Conservation (phyloP, 257 asterid genomes). For the Jasminum sambac region DNA sequence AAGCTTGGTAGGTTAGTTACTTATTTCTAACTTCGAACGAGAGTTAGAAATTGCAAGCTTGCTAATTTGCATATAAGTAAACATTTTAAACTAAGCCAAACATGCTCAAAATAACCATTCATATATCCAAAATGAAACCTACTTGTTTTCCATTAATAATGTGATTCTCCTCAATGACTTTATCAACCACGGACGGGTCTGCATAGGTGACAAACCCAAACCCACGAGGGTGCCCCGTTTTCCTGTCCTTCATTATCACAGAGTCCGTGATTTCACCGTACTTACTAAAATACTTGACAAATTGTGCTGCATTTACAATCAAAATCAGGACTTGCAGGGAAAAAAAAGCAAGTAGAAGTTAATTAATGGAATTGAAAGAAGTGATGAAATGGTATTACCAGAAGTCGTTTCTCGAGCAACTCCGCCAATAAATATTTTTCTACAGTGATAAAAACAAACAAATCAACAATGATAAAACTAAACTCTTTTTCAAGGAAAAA, state of each 20-base stretch:
- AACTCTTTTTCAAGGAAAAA: neutral
- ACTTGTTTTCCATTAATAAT: constrained; percentile 60
- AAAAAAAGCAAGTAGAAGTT: neutral
- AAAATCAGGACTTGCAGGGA: constrained; percentile 12
- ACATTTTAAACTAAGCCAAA: neutral
- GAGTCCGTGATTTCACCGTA: constrained; percentile 66
- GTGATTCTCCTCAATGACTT: constrained; percentile 55
- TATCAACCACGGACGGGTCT: constrained; percentile 53
- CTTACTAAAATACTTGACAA: constrained; percentile 56
- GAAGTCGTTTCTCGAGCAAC: constrained; percentile 61
- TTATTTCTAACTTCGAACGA: neutral
- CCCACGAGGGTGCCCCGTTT: constrained; percentile 60
- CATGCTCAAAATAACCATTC: neutral
- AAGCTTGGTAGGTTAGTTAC: neutral
- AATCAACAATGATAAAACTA: neutral
- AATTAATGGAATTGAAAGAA: neutral
- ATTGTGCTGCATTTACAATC: constrained; percentile 38
- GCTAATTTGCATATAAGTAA: neutral
- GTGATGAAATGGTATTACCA: constrained; percentile 28
- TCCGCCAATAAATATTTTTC: constrained; percentile 64
- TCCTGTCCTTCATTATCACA: constrained; percentile 61
- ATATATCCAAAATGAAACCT: constrained; percentile 13
- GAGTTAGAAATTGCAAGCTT: neutral
- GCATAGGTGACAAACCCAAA: constrained; percentile 63
- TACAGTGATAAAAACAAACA: constrained; percentile 24